Evolutionary conservation across 257 asterid species (phyloP), one percentile per base, ranked within the genome.

Genomic region (Solanum tarijense): DNA sequence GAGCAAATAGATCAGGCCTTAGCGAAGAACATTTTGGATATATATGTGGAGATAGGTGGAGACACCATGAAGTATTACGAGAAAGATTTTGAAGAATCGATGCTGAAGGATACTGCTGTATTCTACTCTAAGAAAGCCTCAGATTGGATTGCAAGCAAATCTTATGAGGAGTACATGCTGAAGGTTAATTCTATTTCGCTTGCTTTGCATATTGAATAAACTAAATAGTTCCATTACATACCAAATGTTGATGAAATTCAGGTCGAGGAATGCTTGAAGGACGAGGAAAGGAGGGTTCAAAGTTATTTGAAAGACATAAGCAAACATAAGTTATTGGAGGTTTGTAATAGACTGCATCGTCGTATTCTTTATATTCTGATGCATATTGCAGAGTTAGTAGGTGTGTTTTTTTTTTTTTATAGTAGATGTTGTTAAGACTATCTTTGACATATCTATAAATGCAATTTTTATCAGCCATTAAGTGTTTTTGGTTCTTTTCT

Each of bases 11-110:
- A 91, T 88, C 74, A 52, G 87, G 85, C 78, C 34, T 4, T 91
- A 29, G 88, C 86, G 86, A 90, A 88, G 74, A 86, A 86, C 87
- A 89, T 90, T 10, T 16, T 93, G 69, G 86, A 88, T 46, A 88
- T 93, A 35, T 93, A 91, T 84, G 89, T 88, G 39, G 90, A 90
- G 46, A 90, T 88, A 13, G 92, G 89, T 3, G 89, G 43, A 12
- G 90, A 71, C 58, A 86, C 90, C 32, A 72, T 29, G 62, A 87
- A 86, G 32, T 83, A 89, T 85, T 88, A 88, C 18, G 89, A 55
- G 62, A 83, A 90, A 81, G 91, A 90, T 84, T 89, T 92, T 81
- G 94, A 90, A 90, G 90, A 81, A 43, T 88, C 90, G 34, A 88
- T 92, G 89, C 27, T 91, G 65, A 79, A 85, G 55, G 93, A 91